Conservation (phyloP, 2,329 filamentous ascomycete species). For the Canariomyces notabilis region DNA sequence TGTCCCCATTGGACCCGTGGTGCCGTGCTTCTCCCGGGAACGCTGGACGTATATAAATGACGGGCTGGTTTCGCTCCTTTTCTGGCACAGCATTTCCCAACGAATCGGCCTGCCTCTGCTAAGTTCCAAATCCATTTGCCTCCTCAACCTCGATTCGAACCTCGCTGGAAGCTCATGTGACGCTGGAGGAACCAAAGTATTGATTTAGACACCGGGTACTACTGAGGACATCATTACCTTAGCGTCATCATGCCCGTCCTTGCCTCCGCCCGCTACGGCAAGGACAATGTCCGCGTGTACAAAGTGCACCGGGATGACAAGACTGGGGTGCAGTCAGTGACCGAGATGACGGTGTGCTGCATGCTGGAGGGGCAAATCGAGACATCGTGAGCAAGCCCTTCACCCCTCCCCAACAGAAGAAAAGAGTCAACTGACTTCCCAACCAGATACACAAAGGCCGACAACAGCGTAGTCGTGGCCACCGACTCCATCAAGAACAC, state of each 20-base stretch:
- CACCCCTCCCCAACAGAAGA: slow-evolving; percentile 2
- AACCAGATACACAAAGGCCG: slow-evolving; percentile 78
- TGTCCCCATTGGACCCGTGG: slow-evolving; percentile 8
- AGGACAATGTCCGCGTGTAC: slow-evolving; percentile 98
- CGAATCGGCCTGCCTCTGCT: not conserved
- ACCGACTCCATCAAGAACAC: slow-evolving; percentile 99
- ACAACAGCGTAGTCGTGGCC: slow-evolving; percentile 92
- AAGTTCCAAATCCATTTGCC: not conserved
- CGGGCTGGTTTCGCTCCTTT: not conserved
- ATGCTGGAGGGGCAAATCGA: slow-evolving; percentile 92
- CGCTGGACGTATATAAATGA: not conserved
- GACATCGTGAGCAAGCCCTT: slow-evolving; percentile 55
- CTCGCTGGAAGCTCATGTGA: not conserved
- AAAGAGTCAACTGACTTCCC: not conserved
- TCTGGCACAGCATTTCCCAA: too few species aligned
- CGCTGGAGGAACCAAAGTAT: not conserved
- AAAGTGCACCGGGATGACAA: slow-evolving; percentile 80
- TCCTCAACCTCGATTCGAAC: not conserved
- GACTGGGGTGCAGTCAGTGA: slow-evolving; percentile 76
- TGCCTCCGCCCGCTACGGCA: slow-evolving; percentile 70
- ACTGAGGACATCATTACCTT: not conserved
- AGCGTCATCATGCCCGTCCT: slow-evolving; percentile 47
- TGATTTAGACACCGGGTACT: too few species aligned
- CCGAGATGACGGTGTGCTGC: slow-evolving; percentile 92
- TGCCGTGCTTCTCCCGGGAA: slow-evolving; percentile 3